Conservation (phyloP, 2,329 filamentous ascomycete genomes). For the Metarhizium guizhouense region DNA sequence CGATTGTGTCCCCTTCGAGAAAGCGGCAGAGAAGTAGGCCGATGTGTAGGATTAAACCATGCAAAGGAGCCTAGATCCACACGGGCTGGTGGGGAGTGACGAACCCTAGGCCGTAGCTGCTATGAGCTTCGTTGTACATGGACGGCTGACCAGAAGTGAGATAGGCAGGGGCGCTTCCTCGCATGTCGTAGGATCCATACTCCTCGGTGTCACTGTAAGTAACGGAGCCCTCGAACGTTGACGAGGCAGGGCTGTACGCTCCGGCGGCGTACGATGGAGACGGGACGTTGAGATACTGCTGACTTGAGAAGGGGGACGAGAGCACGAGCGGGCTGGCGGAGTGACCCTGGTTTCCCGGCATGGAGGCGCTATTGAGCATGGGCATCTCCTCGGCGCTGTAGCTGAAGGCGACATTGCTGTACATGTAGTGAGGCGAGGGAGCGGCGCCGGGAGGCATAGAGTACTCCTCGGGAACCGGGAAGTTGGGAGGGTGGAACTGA, state of each 20-base stretch:
- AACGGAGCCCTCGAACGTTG: constrained; percentile 53
- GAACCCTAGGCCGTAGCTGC: constrained; percentile 42
- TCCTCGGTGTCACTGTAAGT: constrained; percentile 56
- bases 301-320: constrained; percentile 44
- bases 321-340: constrained; percentile 47
- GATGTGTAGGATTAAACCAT: constrained; percentile 25
- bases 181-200: constrained; percentile 39
- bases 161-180: constrained; percentile 23
- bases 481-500: constrained; percentile 48
- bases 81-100: constrained; percentile 54
- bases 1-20: constrained; percentile 30
- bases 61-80: constrained; percentile 43
- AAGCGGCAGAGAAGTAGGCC: constrained; percentile 22
- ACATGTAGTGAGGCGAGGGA: constrained; percentile 35
- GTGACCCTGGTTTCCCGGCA: constrained; percentile 31
- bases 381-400: constrained; percentile 57
- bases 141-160: constrained; percentile 36
- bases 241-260: constrained; percentile 54
- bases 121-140: constrained; percentile 34
- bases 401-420: constrained; percentile 50
- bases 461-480: constrained; percentile 37
- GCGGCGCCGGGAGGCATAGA: constrained; percentile 22
- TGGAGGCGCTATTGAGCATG: constrained; percentile 40
- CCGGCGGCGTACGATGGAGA: constrained; percentile 48
- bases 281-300: constrained; percentile 55